Conservation (phyloP, 345 rosid species). For the Ceriops tagal region DNA sequence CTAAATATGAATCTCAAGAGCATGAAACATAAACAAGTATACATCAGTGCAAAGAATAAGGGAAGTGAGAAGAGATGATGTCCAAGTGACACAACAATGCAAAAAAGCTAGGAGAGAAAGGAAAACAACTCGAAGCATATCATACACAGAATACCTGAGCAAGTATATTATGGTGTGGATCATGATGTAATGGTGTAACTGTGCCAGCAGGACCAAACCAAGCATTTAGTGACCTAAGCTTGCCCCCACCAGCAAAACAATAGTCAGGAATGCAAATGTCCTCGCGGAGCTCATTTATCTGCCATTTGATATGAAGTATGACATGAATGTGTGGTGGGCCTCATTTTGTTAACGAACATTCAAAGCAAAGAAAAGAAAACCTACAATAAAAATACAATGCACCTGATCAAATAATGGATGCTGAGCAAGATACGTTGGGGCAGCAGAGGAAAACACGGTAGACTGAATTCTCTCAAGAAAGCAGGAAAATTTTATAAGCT, state of each 20-base stretch:
- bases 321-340: slow-evolving; percentile 13
- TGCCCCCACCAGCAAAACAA: slow-evolving; percentile 94
- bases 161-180: slow-evolving; percentile 94
- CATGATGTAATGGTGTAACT: slow-evolving; percentile 95
- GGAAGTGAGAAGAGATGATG: too few species aligned
- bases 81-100: too few species aligned
- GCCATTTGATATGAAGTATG: slow-evolving; percentile 22
- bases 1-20: too few species aligned
- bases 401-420: slow-evolving; percentile 97
- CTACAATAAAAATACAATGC: slow-evolving; percentile 7
- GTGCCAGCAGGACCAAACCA: slow-evolving; percentile 99
- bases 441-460: slow-evolving; percentile 36
- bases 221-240: slow-evolving; percentile 79
- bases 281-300: slow-evolving; percentile 77
- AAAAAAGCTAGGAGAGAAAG: too few species aligned
- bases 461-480: slow-evolving; percentile 78
- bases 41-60: too few species aligned
- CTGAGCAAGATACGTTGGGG: slow-evolving; percentile 88
- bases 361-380: background rate
- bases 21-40: background rate
- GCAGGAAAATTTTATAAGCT: slow-evolving; percentile 84
- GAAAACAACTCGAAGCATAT: background rate
- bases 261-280: slow-evolving; percentile 92
- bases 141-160: slow-evolving; percentile 60
- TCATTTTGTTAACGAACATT: slow-evolving; percentile 13